Evolutionary conservation across 768 basidiomycete genomes (phyloP), one percentile per base, ranked within the genome.

Genomic region (Pisolithus tinctorius): DNA sequence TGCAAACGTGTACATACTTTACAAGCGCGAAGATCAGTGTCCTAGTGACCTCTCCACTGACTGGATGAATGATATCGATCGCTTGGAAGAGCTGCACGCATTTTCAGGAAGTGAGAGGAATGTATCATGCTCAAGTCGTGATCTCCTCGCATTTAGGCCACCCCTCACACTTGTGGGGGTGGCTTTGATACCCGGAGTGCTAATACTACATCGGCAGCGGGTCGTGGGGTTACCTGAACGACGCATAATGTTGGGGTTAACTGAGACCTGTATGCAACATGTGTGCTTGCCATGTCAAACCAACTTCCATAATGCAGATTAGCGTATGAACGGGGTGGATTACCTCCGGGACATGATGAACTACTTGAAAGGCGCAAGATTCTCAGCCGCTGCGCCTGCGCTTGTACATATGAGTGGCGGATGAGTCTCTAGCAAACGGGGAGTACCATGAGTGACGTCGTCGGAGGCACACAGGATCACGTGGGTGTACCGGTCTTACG

Each of bases 141-240:
- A 14, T 29, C 14, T 26, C 43, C 49, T 73, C 62, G 58, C 74
- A 76, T 52, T 76, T 75, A 75, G 74, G 26, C 71, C 72, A 1
- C 63, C 64, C 56, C 64, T 67, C 56, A 81, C 76, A 55, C 80
- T 81, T 26, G 58, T 56, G 29, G 68, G 58, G 1, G 77, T 78
- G 52, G 81, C 81, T 50, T 72, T 71, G 41, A 62, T n/a, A n/a
- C 60, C 45, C 25, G 59, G 58, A 6, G 54, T 55, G 20, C 20
- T 20, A 17, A 54, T 56, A 14, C 29, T 4, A 39, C 62, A 58
- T 4, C 60, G 57, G 58, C 40, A 62, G 64, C 1, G 63, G 63
- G 39, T 16, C 48, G 38, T 43, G 6, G 29, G 55, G 20, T 51
- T 29, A 67, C 60, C 64, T 65, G 47, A 9, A 31, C 41, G 25